phyloP scores from a whole-genome alignment of 305 asterid species.

The Rubia peregrina region DNA sequence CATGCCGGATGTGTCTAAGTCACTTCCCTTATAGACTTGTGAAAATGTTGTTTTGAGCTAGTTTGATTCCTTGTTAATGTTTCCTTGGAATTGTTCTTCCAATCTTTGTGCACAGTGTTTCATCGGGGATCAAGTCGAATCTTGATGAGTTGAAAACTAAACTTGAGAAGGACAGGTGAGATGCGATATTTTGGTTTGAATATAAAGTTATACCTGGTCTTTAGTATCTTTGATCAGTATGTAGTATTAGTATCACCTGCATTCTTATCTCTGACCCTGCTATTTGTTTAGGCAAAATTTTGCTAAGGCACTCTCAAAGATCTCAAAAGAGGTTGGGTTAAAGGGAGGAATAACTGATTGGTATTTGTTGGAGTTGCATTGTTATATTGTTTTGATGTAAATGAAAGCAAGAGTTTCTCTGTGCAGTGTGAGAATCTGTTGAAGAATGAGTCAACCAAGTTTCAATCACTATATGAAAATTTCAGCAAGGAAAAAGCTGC shows the following conservation, averaged over 20 bases:
- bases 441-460: slow-evolving; percentile 68
- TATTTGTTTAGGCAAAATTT: slow-evolving; percentile 51
- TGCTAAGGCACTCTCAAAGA: slow-evolving; percentile 73
- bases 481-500: slow-evolving; percentile 68
- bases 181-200: slow-evolving; percentile 1
- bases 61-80: neutral
- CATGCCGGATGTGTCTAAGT: neutral
- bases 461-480: slow-evolving; percentile 53
- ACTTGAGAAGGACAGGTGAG: slow-evolving; percentile 90
- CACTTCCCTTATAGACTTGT: neutral
- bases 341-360: slow-evolving; percentile 16
- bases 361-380: slow-evolving; percentile 7
- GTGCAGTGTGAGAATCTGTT: slow-evolving; percentile 74
- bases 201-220: neutral
- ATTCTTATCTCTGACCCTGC: slow-evolving; percentile 18
- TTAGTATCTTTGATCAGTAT: neutral
- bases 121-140: slow-evolving; percentile 63
- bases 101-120: slow-evolving; percentile 44
- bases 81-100: slow-evolving; percentile 12
- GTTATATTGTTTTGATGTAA: slow-evolving; percentile 21
- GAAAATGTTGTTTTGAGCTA: neutral
- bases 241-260: neutral
- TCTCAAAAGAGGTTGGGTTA: slow-evolving; percentile 74
- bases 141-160: slow-evolving; percentile 67
- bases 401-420: slow-evolving; percentile 18